Evolutionary conservation across 164 flowering plant species (phyloP), one percentile per base, ranked within the genome.

Genomic region (Liriodendron chinense): DNA sequence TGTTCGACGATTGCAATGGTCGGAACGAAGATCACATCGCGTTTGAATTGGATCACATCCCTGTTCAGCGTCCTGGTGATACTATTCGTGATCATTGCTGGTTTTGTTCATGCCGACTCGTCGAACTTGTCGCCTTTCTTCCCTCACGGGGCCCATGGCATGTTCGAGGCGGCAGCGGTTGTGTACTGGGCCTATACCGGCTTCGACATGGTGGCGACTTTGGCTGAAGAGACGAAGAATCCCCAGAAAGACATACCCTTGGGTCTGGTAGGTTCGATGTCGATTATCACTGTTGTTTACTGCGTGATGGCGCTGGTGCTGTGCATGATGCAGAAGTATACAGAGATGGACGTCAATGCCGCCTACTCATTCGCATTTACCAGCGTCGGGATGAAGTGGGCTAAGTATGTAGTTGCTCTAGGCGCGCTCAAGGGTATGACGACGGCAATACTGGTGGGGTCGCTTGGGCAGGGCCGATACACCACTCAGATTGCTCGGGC

Each of bases 401-500:
- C 90, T 0, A 89, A 89, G 83, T 89, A 86, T 72, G 8, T 93
- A 3, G 96, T 93, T 22, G 83, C 92, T 47, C 43, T 88, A 0
- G 83, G 87, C 72, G 98, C 96, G 9, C 83, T 91, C 16, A 93
- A 93, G 77, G 98, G 98, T 61, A 93, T 91, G 94, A 88, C 89
- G 14, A 88, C 93, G 0, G 92, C 92, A 43, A 63, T 93, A 80
- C 77, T 93, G 61, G 89, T 91, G 23, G 91, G 94, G 6, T 78
- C 94, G 0, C 83, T 93, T 0, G 98, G 96, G 49, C 98, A 93
- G 80, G 91, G 89, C 21, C 84, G 96, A 3, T 93, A 93, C 79
- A 89, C 90, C 2, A 93, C 98, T 70, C 98, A 93, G 68, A 91
- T 93, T 72, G 98, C 94, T 2, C 80, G 98, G 69, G 76, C 96